Conservation (phyloP, 2,329 filamentous ascomycete genomes). For the Grosmannia clavigera region DNA sequence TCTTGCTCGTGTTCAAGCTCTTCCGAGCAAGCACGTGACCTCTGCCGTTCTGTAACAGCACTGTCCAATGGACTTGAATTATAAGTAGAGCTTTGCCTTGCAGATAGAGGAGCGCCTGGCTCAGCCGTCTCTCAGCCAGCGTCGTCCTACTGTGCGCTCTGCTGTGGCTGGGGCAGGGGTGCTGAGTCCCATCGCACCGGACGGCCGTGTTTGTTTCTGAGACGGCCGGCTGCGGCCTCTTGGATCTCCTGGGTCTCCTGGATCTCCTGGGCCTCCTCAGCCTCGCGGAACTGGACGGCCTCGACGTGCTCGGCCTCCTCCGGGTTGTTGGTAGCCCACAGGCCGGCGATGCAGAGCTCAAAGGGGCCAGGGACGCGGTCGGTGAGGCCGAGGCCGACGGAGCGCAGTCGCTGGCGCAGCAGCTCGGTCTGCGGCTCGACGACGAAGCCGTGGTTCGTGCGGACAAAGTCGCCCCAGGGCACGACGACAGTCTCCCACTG, state of each 20-base stretch:
- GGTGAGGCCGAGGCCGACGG: constrained; percentile 76
- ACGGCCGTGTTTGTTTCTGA: constrained; percentile 8
- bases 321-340: constrained; percentile 78
- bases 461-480: constrained; percentile 83
- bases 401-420: constrained; percentile 72
- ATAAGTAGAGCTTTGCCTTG: too few relatives aligned
- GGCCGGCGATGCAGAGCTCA: constrained; percentile 69
- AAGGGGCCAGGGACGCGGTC: constrained; percentile 83
- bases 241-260: neutral
- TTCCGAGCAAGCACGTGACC: too few relatives aligned
- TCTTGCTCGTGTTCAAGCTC: neutral
- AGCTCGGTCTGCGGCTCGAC: constrained; percentile 90
- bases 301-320: constrained; percentile 22
- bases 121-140: neutral
- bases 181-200: constrained; percentile 5
- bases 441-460: constrained; percentile 85
- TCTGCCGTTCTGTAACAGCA: too few relatives aligned
- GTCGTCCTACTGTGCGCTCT: neutral
- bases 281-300: constrained; percentile 10
- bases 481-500: constrained; percentile 95
- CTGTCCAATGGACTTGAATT: too few relatives aligned
- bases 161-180: neutral
- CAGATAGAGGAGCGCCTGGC: too few relatives aligned
- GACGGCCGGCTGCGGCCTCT: neutral
- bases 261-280: neutral